Evolutionary conservation across 192 early-diverging fungal species (phyloP).

Genomic region (Coemansia pectinata): DNA sequence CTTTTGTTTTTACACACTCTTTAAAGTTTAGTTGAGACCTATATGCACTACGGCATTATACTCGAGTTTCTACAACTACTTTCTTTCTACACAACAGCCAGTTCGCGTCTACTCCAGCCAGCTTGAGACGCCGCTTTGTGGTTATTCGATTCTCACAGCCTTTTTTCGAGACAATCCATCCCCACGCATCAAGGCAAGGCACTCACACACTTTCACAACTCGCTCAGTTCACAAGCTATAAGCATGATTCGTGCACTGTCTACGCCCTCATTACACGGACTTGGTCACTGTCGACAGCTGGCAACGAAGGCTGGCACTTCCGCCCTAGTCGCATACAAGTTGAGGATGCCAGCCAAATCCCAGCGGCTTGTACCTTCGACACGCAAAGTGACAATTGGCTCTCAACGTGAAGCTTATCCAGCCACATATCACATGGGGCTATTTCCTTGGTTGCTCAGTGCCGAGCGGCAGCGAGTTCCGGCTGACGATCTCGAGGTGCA

Average conservation of each 20-base stretch:
- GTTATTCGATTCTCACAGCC: neutral
- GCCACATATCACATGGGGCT: constrained; percentile 10
- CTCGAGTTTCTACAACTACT: neutral
- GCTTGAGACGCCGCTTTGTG: neutral
- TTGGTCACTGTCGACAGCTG: neutral
- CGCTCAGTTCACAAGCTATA: neutral
- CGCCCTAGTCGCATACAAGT: neutral
- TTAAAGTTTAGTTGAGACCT: neutral
- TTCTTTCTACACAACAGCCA: neutral
- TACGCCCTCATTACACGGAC: neutral
- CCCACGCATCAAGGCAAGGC: neutral
- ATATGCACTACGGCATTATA: neutral
- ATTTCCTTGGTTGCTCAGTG: constrained; percentile 51
- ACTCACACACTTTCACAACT: neutral
- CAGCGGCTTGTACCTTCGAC: neutral
- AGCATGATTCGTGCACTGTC: neutral
- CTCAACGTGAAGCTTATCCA: neutral
- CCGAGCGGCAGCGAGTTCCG: constrained; percentile 47
- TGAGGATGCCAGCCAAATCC: neutral
- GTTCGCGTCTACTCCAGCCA: neutral
- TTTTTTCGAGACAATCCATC: neutral
- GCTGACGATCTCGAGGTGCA: constrained; percentile 32
- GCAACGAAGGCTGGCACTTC: neutral
- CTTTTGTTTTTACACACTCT: neutral
- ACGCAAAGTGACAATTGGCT: neutral